Conservation (phyloP, 2,329 filamentous ascomycete species). For the Fusarium sp. region DNA sequence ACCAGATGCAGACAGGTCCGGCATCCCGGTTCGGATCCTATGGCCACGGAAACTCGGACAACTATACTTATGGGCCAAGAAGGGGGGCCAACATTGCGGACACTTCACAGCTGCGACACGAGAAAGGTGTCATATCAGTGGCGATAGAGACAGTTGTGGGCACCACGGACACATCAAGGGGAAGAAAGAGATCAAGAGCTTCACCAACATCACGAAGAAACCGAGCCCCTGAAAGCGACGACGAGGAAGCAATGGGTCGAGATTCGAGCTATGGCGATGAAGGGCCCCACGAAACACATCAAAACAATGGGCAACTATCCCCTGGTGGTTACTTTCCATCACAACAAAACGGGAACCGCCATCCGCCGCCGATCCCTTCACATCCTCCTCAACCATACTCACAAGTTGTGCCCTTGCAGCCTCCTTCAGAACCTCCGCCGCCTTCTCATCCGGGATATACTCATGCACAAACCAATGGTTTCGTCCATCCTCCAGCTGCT, state of each 20-base stretch:
- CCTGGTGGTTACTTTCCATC: constrained; percentile 41
- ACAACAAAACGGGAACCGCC: constrained; percentile 49
- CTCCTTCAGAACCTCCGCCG: constrained; percentile 25
- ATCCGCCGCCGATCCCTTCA: constrained; percentile 43
- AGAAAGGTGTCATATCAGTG: constrained; percentile 90
- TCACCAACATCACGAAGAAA: constrained; percentile 43
- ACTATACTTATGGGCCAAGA: constrained; percentile 45
- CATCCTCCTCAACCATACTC: constrained; percentile 47
- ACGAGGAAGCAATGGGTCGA: constrained; percentile 41
- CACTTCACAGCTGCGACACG: constrained; percentile 82
- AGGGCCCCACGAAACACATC: constrained; percentile 32
- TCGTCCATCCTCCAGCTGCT: constrained; percentile 36
- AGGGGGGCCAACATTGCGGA: constrained; percentile 75
- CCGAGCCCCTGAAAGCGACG: constrained; percentile 45
- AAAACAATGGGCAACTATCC: constrained; percentile 30
- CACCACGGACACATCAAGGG: constrained; percentile 73
- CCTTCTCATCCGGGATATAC: constrained; percentile 18
- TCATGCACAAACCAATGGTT: constrained; percentile 28
- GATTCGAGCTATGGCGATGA: constrained; percentile 40
- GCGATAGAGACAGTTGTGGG: constrained; percentile 88
- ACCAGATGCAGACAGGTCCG: constrained; percentile 70
- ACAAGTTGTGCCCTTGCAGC: constrained; percentile 39
- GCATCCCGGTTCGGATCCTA: constrained; percentile 52
- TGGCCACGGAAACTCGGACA: constrained; percentile 42
- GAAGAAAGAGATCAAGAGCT: constrained; percentile 39